A percentile compares a stretch with the other conserved stretches of the same genome.
Conservation (phyloP, 164 flowering plant species). For the Taxillus chinensis region DNA sequence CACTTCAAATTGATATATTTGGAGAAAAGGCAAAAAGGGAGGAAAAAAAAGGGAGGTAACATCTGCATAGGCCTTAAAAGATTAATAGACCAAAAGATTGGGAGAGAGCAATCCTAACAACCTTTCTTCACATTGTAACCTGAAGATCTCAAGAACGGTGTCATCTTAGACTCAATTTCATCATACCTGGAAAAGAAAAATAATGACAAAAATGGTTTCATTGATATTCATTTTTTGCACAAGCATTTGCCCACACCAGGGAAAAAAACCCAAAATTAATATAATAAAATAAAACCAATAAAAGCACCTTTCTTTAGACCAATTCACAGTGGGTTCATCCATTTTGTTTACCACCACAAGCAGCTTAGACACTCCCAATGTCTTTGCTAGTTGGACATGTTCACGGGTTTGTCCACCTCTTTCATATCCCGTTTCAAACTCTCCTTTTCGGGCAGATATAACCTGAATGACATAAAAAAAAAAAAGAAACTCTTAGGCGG, state of each 20-base stretch:
- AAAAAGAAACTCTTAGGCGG: not conserved
- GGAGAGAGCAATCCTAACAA: constrained; percentile 8
- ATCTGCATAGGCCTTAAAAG: no score
- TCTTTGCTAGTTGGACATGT: constrained; percentile 96
- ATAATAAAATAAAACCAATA: not conserved
- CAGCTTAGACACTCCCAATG: constrained; percentile 91
- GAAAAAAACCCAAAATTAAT: not conserved
- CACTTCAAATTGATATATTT: no score
- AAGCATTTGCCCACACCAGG: not conserved
- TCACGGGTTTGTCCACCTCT: constrained; percentile 99
- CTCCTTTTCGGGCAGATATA: constrained; percentile 98
- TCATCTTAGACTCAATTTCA: constrained; percentile 92
- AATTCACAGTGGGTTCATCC: constrained; percentile 95
- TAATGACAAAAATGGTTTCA: not conserved
- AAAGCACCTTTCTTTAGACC: constrained; percentile 85
- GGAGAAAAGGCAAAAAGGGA: no score
- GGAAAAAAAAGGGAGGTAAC: no score
- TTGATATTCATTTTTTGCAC: not conserved
- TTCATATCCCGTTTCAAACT: constrained; percentile 98
- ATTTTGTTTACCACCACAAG: constrained; percentile 92
- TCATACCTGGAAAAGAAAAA: constrained; percentile 44
- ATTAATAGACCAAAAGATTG: no score
- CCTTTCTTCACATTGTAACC: constrained; percentile 99
- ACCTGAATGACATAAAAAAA: constrained; percentile 33
- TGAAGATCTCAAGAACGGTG: constrained; percentile 66